Percentiles rank a stretch among this genome's conserved stretches.
phyloP scores from a whole-genome alignment of 202 grass and related monocot species.

The Setaria viridis region DNA sequence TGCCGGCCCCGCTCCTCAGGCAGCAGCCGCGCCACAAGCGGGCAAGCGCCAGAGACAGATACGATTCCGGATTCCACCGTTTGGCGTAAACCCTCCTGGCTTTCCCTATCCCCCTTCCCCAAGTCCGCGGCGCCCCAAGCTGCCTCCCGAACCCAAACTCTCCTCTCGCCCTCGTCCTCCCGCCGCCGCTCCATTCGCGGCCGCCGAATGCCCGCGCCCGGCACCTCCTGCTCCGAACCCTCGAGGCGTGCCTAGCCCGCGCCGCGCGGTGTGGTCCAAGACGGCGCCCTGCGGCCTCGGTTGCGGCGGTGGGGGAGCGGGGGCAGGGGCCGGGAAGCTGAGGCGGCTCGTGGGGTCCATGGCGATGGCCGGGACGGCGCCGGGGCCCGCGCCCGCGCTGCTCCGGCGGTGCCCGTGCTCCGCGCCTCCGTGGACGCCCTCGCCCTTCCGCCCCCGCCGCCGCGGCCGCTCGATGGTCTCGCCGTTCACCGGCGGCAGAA shows the following conservation, averaged over 20 bases:
- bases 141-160: not conserved
- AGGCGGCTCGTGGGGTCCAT: constrained; percentile 58
- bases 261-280: constrained; percentile 32
- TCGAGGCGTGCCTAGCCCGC: not conserved
- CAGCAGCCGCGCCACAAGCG: not conserved
- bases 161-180: not conserved
- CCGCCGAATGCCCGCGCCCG: constrained; percentile 36
- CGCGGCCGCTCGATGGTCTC: constrained; percentile 24
- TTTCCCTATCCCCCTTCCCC: constrained; percentile 6
- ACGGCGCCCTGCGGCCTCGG: constrained; percentile 66
- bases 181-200: constrained; percentile 31
- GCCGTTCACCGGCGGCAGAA: constrained; percentile 43
- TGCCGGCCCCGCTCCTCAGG: constrained; percentile 9
- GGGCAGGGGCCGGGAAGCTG: constrained; percentile 46
- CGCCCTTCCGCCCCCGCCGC: constrained; percentile 40
- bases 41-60: constrained; percentile 17
- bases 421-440: constrained; percentile 24
- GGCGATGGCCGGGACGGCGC: constrained; percentile 42
- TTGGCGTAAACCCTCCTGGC: constrained; percentile 45
- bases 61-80: constrained; percentile 47
- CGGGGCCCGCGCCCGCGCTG: constrained; percentile 39
- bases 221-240: constrained; percentile 1
- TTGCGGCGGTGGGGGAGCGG: constrained; percentile 48
- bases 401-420: constrained; percentile 59
- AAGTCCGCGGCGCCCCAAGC: not conserved